Conservation (phyloP, 2,329 filamentous ascomycete genomes). For the Fusarium nisikadoi region DNA sequence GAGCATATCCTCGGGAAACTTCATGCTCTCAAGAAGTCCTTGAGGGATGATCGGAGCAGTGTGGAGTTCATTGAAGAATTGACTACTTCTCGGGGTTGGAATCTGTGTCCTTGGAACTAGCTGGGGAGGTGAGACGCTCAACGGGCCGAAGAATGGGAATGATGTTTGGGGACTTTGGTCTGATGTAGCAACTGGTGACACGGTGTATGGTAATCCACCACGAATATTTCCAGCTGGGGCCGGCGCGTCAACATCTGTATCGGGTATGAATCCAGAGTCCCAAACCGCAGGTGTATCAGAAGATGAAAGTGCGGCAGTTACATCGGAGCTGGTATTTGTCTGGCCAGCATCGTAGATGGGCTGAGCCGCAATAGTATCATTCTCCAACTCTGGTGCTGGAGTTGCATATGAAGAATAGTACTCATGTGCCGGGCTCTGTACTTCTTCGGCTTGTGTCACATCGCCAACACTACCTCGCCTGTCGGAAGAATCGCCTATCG, state of each 20-base stretch:
- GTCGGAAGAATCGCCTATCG: not conserved
- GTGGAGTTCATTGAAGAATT: conserved; percentile 7
- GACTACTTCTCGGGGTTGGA: not conserved
- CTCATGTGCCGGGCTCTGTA: not conserved
- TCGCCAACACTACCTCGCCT: not conserved
- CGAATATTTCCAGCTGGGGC: not conserved
- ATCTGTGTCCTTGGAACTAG: not conserved
- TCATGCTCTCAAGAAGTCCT: conserved; percentile 16
- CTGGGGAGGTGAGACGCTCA: not conserved
- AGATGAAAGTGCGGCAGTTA: not conserved
- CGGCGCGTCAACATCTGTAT: not conserved
- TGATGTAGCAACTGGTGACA: not conserved
- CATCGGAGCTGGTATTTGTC: not conserved
- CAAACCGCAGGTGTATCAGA: not conserved
- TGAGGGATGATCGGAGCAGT: conserved; percentile 11
- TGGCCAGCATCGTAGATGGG: not conserved
- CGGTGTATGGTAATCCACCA: not conserved
- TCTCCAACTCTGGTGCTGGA: not conserved
- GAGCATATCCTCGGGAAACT: conserved; percentile 30
- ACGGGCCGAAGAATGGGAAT: not conserved
- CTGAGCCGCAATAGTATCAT: not conserved
- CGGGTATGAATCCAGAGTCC: not conserved
- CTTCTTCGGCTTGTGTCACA: not conserved
- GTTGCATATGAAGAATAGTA: not conserved
- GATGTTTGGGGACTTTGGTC: not conserved